phyloP scores from a whole-genome alignment of 1,284 basidiomycete species.

The Rhodotorula sp. region DNA sequence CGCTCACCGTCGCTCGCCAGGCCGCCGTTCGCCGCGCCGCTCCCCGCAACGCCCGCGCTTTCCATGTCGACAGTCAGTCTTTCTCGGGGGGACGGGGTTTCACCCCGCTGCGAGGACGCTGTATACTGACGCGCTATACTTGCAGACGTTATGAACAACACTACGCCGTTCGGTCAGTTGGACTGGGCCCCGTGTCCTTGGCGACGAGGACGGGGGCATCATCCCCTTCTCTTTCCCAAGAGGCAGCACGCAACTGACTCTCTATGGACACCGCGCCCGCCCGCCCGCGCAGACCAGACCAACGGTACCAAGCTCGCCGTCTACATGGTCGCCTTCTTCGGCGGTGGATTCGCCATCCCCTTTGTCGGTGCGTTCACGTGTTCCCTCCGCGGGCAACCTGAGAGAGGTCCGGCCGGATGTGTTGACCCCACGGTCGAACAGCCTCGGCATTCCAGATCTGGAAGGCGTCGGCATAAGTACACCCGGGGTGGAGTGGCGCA shows the following conservation, averaged over 20 bases:
- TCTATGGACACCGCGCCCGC: background rate
- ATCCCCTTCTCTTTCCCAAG: no score
- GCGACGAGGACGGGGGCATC: background rate
- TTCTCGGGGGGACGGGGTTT: background rate
- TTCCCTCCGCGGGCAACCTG: background rate
- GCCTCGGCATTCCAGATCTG: constrained; percentile 4
- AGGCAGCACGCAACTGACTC: background rate
- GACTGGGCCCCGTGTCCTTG: no score
- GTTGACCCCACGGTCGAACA: background rate
- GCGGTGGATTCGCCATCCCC: constrained; percentile 6
- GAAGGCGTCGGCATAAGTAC: background rate
- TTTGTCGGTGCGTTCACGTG: constrained; percentile 1
- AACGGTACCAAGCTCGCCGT: constrained; percentile 20
- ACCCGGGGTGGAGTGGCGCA: no score
- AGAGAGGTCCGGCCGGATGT: background rate
- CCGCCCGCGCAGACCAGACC: constrained; percentile 11
- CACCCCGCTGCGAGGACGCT: background rate
- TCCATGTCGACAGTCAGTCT: constrained; percentile 32
- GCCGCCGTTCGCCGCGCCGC: constrained; percentile 12
- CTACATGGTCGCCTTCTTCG: constrained; percentile 19
- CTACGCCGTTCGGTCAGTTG: constrained; percentile 26
- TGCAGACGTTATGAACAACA: constrained; percentile 35
- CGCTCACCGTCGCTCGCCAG: constrained; percentile 19
- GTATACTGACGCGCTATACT: background rate
- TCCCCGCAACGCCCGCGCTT: constrained; percentile 19